phyloP scores from a whole-genome alignment of 257 asterid species.

The Agastache rugosa region DNA sequence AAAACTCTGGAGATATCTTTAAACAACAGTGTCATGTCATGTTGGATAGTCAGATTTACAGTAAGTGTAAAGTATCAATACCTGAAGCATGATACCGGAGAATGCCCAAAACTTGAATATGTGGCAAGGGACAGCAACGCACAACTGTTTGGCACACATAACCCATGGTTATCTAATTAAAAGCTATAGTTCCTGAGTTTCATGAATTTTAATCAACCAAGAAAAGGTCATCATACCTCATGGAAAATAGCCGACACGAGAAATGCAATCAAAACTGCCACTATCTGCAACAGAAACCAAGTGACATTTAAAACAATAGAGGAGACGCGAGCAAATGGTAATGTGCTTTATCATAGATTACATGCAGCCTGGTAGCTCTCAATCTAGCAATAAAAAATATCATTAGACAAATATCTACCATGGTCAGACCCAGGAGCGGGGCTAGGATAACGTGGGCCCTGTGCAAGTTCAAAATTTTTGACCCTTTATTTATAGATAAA shows the following conservation, averaged over 20 bases:
- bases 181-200: constrained; percentile 24
- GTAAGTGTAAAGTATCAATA: constrained; percentile 32
- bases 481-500: no score
- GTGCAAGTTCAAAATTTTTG: no score
- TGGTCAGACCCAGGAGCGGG: constrained; percentile 7
- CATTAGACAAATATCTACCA: neutral
- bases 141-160: constrained; percentile 63
- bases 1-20: neutral
- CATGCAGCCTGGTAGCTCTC: constrained; percentile 17
- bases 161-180: constrained; percentile 20
- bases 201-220: constrained; percentile 28
- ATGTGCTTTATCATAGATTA: constrained; percentile 7
- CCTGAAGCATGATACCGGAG: constrained; percentile 95
- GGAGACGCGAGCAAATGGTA: constrained; percentile 29
- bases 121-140: constrained; percentile 97
- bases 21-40: constrained; percentile 3
- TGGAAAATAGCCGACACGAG: constrained; percentile 93
- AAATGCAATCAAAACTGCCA: constrained; percentile 81
- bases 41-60: constrained; percentile 4
- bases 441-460: no score
- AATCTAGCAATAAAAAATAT: constrained; percentile 9
- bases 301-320: constrained; percentile 1
- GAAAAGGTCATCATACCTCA: constrained; percentile 59
- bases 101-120: constrained; percentile 97
- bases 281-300: constrained; percentile 61